phyloP scores from a whole-genome alignment of 1,284 basidiomycete species.

The Naganishia cerealis region DNA sequence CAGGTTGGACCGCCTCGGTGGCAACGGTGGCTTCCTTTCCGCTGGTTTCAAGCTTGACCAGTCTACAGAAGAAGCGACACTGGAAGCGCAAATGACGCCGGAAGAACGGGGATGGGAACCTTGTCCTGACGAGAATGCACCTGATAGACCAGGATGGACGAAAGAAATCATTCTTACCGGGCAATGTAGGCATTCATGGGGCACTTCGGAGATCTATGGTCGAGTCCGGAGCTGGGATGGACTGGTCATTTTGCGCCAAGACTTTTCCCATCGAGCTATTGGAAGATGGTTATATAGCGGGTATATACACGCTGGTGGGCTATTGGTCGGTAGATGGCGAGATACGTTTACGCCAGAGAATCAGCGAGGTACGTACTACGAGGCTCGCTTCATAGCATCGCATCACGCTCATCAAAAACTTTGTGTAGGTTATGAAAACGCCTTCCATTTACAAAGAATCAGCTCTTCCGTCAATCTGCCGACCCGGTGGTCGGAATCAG shows the following conservation, averaged over 20 bases:
- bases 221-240: constrained; percentile 53
- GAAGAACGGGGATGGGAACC: constrained; percentile 43
- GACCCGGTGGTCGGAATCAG: constrained; percentile 18
- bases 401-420: neutral
- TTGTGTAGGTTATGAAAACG: constrained; percentile 17
- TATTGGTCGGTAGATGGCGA: constrained; percentile 51
- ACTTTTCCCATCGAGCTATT: constrained; percentile 37
- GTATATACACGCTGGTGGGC: constrained; percentile 50
- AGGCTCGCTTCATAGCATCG: neutral
- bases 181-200: constrained; percentile 33
- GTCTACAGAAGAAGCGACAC: constrained; percentile 39
- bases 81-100: constrained; percentile 37
- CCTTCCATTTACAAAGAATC: constrained; percentile 19
- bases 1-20: constrained; percentile 48
- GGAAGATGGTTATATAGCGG: constrained; percentile 53
- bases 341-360: constrained; percentile 50
- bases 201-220: constrained; percentile 43
- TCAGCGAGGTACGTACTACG: constrained; percentile 39
- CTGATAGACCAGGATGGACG: constrained; percentile 49
- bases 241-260: constrained; percentile 43
- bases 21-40: constrained; percentile 43
- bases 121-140: constrained; percentile 40
- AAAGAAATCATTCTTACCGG: constrained; percentile 54
- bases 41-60: constrained; percentile 45
- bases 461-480: constrained; percentile 13